Evolutionary conservation across 345 rosid genomes (phyloP), one percentile per base, ranked within the genome.

Genomic region (Citrus glauca): DNA sequence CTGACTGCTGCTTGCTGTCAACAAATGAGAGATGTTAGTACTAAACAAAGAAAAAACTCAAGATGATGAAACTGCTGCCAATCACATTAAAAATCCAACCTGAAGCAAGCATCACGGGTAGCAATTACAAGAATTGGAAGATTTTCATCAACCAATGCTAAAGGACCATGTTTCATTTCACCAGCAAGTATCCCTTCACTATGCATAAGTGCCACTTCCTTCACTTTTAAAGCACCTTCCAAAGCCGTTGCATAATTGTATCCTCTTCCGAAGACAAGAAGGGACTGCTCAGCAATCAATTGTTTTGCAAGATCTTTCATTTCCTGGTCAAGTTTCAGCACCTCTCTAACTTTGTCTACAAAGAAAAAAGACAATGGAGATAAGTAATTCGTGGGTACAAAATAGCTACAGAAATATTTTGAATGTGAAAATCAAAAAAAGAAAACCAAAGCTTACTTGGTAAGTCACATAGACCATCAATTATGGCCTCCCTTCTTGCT

Each of bases 141-240:
- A 86, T 85, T 90, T 87, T 95, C 98, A 78, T 95, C 99, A 45
- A 95, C 99, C 50, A 95, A 81, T 73, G 99, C 99, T 84, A 95
- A 85, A 78, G 99, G 98, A 72, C 99, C 99, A 62, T 95, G 99
- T 83, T 95, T 95, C 99, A 95, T 95, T 85, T 95, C 99, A 79
- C 98, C 99, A 48, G 99, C 99, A 72, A 95, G 94, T 76, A 95
- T 90, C 45, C 99, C 99, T 82, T 93, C 99, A 35, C 97, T 92
- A 80, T 95, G 99, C 99, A 95, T 95, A 48, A 95, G 96, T 48
- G 99, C 86, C 56, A 95, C 99, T 85, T 95, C 99, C 82, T 95
- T 95, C 60, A 95, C 99, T 79, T 95, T 95, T 68, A 90, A 70
- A 42, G 99, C 98, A 79, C 99, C 99, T 85, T 95, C 99, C 80